phyloP scores from a whole-genome alignment of 2,329 filamentous ascomycete genomes.

The Apiospora hydei region DNA sequence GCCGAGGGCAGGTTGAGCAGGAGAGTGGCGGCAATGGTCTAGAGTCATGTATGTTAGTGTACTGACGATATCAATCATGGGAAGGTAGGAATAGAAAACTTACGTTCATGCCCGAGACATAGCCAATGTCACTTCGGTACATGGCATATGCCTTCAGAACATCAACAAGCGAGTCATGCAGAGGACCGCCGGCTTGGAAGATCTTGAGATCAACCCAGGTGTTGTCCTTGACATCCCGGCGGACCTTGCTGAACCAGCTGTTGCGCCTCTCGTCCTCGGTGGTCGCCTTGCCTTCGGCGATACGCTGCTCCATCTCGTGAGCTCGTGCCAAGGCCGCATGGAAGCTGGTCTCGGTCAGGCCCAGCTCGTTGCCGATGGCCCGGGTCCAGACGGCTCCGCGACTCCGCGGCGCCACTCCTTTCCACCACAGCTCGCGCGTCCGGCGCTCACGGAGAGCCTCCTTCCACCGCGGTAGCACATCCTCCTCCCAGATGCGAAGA shows the following conservation, averaged over 20 bases:
- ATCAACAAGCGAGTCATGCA: constrained; percentile 73
- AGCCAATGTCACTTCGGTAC: constrained; percentile 84
- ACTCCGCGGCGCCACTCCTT: constrained; percentile 74
- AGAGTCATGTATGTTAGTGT: constrained; percentile 29
- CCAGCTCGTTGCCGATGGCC: constrained; percentile 77
- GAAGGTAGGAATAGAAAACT: constrained; percentile 44
- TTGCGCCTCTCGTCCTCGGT: constrained; percentile 63
- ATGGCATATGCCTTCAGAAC: constrained; percentile 81
- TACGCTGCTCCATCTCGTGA: constrained; percentile 64
- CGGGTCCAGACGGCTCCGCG: constrained; percentile 74
- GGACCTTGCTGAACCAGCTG: constrained; percentile 69
- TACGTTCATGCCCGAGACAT: constrained; percentile 77
- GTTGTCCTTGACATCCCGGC: constrained; percentile 65
- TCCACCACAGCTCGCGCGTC: constrained; percentile 84
- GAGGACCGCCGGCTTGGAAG: constrained; percentile 70
- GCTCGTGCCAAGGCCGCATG: constrained; percentile 74
- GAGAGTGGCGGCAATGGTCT: constrained; percentile 77
- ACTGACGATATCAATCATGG: constrained; percentile 9
- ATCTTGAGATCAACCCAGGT: constrained; percentile 78
- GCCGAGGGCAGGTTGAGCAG: constrained; percentile 74
- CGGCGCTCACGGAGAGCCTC: constrained; percentile 71
- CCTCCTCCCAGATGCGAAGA: constrained; percentile 75
- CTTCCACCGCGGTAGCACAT: constrained; percentile 79
- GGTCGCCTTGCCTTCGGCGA: constrained; percentile 58
- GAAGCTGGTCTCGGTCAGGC: constrained; percentile 72